Conservation (phyloP, 306 rosid species). For the Psophocarpus tetragonolobus region DNA sequence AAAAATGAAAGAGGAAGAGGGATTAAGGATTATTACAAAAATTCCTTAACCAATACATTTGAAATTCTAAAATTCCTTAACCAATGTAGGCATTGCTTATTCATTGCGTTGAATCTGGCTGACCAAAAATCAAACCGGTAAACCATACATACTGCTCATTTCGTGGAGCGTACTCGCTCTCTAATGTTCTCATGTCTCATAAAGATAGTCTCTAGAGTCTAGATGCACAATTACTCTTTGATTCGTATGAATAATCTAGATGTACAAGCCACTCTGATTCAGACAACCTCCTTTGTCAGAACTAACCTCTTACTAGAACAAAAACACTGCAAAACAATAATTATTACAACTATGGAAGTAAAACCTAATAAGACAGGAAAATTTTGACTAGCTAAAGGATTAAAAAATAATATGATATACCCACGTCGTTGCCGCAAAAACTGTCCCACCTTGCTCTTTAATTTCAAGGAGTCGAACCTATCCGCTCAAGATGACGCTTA, state of each 20-base stretch:
- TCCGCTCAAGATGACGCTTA: slow-evolving; percentile 9
- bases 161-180: not conserved
- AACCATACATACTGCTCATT: not conserved
- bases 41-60: not conserved
- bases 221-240: not conserved
- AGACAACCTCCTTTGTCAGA: slow-evolving; percentile 22
- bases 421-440: not conserved
- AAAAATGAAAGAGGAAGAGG: too few relatives aligned
- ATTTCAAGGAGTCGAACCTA: not conserved
- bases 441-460: not conserved
- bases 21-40: too few relatives aligned
- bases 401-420: not conserved
- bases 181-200: not conserved
- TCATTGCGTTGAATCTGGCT: not conserved
- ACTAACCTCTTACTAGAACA: slow-evolving; percentile 17
- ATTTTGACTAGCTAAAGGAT: not conserved
- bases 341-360: not conserved
- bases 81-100: too few relatives aligned
- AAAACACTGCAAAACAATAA: not conserved
- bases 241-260: slow-evolving; percentile 9
- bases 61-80: not conserved
- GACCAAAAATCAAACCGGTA: not conserved
- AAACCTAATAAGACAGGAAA: slow-evolving; percentile 10
- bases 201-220: not conserved
- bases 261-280: slow-evolving; percentile 22